Base-by-base conservation (phyloP, 2,329 filamentous ascomycete species). In the Tolypocladium tropicale region DNA sequence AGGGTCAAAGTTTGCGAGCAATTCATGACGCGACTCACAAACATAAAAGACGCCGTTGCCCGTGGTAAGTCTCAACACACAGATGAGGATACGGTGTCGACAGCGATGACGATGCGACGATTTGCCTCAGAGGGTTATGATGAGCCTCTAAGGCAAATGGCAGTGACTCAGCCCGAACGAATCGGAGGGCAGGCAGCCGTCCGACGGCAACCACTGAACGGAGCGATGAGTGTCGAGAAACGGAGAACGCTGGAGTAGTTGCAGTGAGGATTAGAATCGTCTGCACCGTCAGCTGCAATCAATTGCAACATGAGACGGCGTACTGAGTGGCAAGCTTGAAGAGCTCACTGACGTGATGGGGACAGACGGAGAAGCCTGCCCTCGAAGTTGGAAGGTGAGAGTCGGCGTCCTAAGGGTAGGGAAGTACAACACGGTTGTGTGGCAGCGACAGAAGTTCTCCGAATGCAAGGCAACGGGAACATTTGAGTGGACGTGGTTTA, bases 1-100 rank as follows among this genome's bases (percentile, higher is more conserved):
- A 73, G 77, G 52, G 64, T 84, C 21, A 70, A 73, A 4, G 72
- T 76, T 28, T 75, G 80, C 57, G 73, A 80, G 63, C 66, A 68
- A 43, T 75, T 78, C 57, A 72, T 70, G 4, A 58, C 64, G 16
- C 66, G 67, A 28, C 43, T 75, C 34, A 65, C 66, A 51, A 66
- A 61, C 2, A 68, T 72, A 53, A 64, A 63, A n/a, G 64, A 65
- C 48, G 53, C 55, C 18, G 6, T 30, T 7, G 48, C 34, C 18
- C 39, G 10, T 11, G 21, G 28, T 3, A 34, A 30, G 9, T 53
- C 36, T 21, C 41, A 41, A 18, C 41, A 32, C 5, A 53, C 32
- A 9, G 51, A 41, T 14, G 46, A 50, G 21, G 28, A 32, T 7
- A 28, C 14, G 28, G 10, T 18, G 7, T 50, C 46, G 3, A 33